These are phyloP conservation scores for Boletus eberwhitei DNA, from an alignment of 768 basidiomycete genomes.

Conservation along the genomic window DNA sequence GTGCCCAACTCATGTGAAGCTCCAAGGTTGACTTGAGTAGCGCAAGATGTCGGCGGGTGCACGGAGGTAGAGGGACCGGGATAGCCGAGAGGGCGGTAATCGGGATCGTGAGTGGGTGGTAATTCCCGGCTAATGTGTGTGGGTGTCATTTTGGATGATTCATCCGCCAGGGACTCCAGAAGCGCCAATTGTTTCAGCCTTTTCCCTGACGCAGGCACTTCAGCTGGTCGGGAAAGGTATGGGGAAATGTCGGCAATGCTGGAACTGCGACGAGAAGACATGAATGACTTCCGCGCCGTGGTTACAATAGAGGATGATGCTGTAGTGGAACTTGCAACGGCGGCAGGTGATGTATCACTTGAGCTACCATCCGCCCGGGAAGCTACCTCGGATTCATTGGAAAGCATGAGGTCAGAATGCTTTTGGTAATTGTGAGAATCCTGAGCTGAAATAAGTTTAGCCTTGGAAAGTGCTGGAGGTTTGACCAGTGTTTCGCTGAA, in stretches of 20 bases:
- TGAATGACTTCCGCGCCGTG: slow-evolving; percentile 19
- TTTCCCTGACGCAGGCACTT: slow-evolving; percentile 56
- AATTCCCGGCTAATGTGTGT: slow-evolving; percentile 29
- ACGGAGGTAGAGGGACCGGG: slow-evolving; percentile 28
- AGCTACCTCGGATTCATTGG: neutral
- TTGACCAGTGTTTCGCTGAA: slow-evolving; percentile 11
- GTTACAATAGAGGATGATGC: slow-evolving; percentile 12
- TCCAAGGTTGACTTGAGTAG: slow-evolving; percentile 20
- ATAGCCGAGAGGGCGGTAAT: neutral
- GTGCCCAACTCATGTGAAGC: slow-evolving; percentile 36
- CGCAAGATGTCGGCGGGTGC: slow-evolving; percentile 22
- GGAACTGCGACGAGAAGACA: slow-evolving; percentile 37
- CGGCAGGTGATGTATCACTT: slow-evolving; percentile 8
- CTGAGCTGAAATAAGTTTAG: slow-evolving; percentile 1
- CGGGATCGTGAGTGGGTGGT: slow-evolving; percentile 7
- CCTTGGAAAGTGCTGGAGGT: slow-evolving; percentile 6
- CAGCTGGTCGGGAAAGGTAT: slow-evolving; percentile 55
- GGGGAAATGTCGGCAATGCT: slow-evolving; percentile 67
- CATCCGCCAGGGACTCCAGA: slow-evolving; percentile 67
- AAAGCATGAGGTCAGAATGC: neutral
- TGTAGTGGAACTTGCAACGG: neutral
- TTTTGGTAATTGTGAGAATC: slow-evolving; percentile 7
- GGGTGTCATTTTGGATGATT: slow-evolving; percentile 64
- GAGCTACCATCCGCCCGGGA: slow-evolving; percentile 1
- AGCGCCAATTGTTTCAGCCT: slow-evolving; percentile 68